These are phyloP conservation scores for Trebouxia gelatinosa DNA, from an alignment of 163 green algal genomes.

Conservation along the genomic window DNA sequence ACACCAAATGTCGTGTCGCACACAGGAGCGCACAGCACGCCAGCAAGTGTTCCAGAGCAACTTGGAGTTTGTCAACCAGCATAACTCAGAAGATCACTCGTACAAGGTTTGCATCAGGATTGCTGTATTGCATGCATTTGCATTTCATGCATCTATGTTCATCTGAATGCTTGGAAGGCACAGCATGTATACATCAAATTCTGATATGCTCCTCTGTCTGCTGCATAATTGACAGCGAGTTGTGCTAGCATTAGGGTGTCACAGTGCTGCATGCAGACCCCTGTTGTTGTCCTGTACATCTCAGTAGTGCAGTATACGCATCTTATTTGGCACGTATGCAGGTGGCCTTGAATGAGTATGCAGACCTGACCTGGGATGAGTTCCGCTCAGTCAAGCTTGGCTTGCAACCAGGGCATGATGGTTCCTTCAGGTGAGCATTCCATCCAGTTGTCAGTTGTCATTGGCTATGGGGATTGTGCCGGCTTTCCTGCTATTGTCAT, in stretches of 20 bases:
- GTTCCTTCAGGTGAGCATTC: conserved; percentile 32
- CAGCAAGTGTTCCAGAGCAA: conserved; percentile 14
- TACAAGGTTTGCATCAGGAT: not conserved
- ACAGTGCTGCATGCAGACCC: no score
- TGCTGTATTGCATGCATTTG: not conserved
- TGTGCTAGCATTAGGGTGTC: no score
- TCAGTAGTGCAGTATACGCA: no score
- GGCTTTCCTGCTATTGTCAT: no score
- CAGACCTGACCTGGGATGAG: conserved; percentile 82
- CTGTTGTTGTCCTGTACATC: no score
- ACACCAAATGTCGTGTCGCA: not conserved
- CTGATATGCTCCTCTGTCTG: not conserved
- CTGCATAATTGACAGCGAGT: no score
- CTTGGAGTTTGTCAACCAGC: not conserved
- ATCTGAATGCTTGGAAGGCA: not conserved
- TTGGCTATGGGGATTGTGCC: no score
- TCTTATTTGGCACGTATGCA: no score
- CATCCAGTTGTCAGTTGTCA: no score
- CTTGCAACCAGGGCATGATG: conserved; percentile 41
- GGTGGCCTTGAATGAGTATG: conserved; percentile 82
- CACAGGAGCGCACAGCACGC: conserved; percentile 10
- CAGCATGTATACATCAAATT: not conserved
- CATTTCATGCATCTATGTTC: not conserved
- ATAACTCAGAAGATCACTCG: conserved; percentile 15
- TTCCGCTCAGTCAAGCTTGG: conserved; percentile 72